phyloP scores from a whole-genome alignment of 2,329 filamentous ascomycete species.

The Microsporum canis region DNA sequence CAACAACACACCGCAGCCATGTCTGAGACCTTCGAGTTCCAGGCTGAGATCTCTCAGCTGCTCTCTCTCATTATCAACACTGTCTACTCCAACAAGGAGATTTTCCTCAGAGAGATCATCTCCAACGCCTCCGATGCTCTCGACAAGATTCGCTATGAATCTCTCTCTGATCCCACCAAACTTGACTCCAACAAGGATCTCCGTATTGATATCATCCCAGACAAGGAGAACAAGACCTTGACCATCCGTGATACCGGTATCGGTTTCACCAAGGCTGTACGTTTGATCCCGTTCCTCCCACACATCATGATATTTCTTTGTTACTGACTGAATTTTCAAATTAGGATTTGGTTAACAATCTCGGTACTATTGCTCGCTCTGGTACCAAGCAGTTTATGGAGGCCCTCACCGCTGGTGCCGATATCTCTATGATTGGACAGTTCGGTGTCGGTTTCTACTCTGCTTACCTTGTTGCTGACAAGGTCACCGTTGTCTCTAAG shows the following conservation, averaged over 20 bases:
- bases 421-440: slow-evolving; percentile 99
- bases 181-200: slow-evolving; percentile 96
- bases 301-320: background rate
- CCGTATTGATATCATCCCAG: slow-evolving; percentile 95
- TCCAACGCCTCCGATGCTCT: slow-evolving; percentile 98
- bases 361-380: slow-evolving; percentile 97
- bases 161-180: slow-evolving; percentile 92
- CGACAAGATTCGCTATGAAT: slow-evolving; percentile 99
- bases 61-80: slow-evolving; percentile 99
- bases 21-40: slow-evolving; percentile 99
- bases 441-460: slow-evolving; percentile 99
- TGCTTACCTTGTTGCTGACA: slow-evolving; percentile 96
- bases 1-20: slow-evolving; percentile 43
- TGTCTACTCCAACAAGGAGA: slow-evolving; percentile 99
- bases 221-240: slow-evolving; percentile 95
- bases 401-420: slow-evolving; percentile 91
- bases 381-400: slow-evolving; percentile 99
- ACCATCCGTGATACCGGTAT: slow-evolving; percentile 98
- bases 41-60: slow-evolving; percentile 99
- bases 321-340: slow-evolving; percentile 25
- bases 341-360: slow-evolving; percentile 97
- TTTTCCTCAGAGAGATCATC: slow-evolving; percentile 96
- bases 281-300: slow-evolving; percentile 29
- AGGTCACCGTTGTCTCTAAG: slow-evolving; percentile 91
- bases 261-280: slow-evolving; percentile 99